Conservation (phyloP, 441 rosid genomes). For the Capsella rubella region DNA sequence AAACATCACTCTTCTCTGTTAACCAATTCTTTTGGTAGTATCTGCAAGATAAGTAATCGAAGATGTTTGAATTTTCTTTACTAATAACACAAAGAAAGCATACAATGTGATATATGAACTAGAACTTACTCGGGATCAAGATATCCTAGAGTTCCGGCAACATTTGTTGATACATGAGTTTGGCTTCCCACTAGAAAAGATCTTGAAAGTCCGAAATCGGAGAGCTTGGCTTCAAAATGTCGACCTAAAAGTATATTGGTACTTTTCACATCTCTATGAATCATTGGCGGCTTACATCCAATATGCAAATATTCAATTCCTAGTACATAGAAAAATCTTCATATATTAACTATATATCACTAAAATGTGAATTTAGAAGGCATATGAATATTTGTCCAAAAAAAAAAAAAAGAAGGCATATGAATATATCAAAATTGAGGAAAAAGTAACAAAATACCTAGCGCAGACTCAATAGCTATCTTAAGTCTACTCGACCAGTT, state of each 20-base stretch:
- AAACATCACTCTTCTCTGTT: not conserved
- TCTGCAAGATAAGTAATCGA: not conserved
- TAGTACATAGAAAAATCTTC: not conserved
- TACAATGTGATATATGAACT: not conserved
- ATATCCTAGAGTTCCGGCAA: slow-evolving; percentile 44
- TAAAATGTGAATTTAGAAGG: too few relatives aligned
- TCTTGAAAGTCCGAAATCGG: slow-evolving; percentile 44
- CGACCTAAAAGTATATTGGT: slow-evolving; percentile 47
- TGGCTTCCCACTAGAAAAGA: slow-evolving; percentile 29
- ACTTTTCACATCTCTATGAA: slow-evolving; percentile 56
- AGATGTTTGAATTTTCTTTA: too few relatives aligned
- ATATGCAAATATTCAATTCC: slow-evolving; percentile 55
- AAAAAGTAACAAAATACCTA: slow-evolving; percentile 38
- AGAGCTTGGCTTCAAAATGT: slow-evolving; percentile 40
- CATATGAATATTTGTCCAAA: too few relatives aligned
- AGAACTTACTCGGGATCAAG: slow-evolving; percentile 41
- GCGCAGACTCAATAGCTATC: slow-evolving; percentile 44
- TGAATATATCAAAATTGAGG: too few relatives aligned
- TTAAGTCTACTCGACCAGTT: slow-evolving; percentile 49
- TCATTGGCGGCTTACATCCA: slow-evolving; percentile 52
- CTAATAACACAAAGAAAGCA: too few relatives aligned
- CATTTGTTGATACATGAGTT: slow-evolving; percentile 31
- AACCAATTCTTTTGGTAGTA: slow-evolving; percentile 2
- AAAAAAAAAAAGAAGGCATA: too few relatives aligned
- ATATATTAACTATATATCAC: slow-evolving; percentile 2